A percentile compares a stretch with the other conserved stretches of the same genome.
These are phyloP conservation scores for Pichia terricola DNA, from an alignment of 1,139 yeast genomes.

Conservation along the genomic window DNA sequence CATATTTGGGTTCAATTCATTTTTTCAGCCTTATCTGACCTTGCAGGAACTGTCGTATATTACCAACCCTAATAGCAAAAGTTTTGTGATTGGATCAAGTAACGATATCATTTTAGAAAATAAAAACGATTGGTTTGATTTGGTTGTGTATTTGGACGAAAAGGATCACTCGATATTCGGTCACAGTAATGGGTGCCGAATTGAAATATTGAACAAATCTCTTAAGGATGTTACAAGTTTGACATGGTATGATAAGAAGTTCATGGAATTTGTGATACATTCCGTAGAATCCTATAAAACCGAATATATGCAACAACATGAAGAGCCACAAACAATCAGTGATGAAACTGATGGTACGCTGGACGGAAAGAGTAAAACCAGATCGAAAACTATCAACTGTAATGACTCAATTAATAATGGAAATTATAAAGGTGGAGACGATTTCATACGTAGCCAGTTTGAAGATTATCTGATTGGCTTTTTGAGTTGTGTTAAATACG, in stretches of 20 bases:
- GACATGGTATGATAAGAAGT: conserved; percentile 61
- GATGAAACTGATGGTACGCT: conserved; percentile 11
- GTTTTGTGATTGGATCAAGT: conserved; percentile 80
- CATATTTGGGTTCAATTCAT: conserved; percentile 74
- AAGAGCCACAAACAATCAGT: not conserved
- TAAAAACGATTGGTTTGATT: conserved; percentile 48
- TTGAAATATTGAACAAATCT: conserved; percentile 38
- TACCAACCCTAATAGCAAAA: conserved; percentile 44
- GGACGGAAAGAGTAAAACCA: conserved; percentile 20
- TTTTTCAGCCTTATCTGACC: conserved; percentile 89
- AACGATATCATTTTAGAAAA: conserved; percentile 71
- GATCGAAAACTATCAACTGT: conserved; percentile 32
- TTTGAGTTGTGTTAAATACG: conserved; percentile 62
- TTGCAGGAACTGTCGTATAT: conserved; percentile 81
- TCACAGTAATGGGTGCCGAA: conserved; percentile 10
- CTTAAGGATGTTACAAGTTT: conserved; percentile 39
- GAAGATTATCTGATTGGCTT: conserved; percentile 82
- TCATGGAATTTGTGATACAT: conserved; percentile 42
- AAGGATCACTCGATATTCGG: conserved; percentile 30
- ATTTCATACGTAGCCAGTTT: conserved; percentile 75
- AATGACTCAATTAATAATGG: conserved; percentile 38
- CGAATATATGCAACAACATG: not conserved
- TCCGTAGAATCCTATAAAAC: conserved; percentile 30
- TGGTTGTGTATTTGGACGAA: conserved; percentile 27
- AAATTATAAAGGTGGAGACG: conserved; percentile 69